These are phyloP conservation scores for Podila epicladia DNA, from an alignment of 192 early-diverging fungal genomes.

Conservation along the genomic window DNA sequence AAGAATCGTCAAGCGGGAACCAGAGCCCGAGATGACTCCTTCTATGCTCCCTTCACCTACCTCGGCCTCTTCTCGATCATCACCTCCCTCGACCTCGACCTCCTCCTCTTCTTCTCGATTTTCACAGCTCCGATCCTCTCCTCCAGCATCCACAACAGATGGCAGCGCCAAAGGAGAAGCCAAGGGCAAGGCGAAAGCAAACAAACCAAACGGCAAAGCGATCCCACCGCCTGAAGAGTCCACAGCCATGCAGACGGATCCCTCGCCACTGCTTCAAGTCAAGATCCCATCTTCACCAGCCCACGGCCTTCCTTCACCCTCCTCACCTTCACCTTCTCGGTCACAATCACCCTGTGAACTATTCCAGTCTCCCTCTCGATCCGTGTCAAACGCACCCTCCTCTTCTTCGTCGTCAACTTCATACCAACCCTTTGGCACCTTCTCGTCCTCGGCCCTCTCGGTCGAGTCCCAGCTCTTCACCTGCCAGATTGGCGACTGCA, in stretches of 20 bases:
- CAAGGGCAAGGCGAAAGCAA: too few relatives aligned
- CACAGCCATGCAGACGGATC: not conserved
- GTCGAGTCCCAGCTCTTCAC: not conserved
- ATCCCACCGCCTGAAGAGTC: not conserved
- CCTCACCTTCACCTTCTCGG: not conserved
- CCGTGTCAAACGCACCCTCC: not conserved
- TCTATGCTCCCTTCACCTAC: not conserved
- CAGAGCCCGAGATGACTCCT: not conserved
- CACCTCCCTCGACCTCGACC: not conserved
- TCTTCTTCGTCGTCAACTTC: not conserved
- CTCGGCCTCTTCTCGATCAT: not conserved
- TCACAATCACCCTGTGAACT: not conserved
- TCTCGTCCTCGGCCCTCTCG: not conserved
- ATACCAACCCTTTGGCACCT: not conserved
- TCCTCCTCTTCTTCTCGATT: not conserved
- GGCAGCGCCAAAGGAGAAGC: too few relatives aligned
- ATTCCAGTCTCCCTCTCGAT: not conserved
- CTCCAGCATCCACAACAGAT: not conserved
- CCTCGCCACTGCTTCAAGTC: not conserved
- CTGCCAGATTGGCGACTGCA: conserved; percentile 33
- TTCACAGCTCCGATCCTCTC: not conserved
- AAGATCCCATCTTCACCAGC: too few relatives aligned
- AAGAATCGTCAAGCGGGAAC: not conserved
- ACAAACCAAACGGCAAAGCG: too few relatives aligned
- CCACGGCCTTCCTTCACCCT: not conserved